A percentile compares a stretch with the other conserved stretches of the same genome.
These are phyloP conservation scores for Boeremia exigua DNA, from an alignment of 2,329 filamentous ascomycete species.

Conservation along the genomic window DNA sequence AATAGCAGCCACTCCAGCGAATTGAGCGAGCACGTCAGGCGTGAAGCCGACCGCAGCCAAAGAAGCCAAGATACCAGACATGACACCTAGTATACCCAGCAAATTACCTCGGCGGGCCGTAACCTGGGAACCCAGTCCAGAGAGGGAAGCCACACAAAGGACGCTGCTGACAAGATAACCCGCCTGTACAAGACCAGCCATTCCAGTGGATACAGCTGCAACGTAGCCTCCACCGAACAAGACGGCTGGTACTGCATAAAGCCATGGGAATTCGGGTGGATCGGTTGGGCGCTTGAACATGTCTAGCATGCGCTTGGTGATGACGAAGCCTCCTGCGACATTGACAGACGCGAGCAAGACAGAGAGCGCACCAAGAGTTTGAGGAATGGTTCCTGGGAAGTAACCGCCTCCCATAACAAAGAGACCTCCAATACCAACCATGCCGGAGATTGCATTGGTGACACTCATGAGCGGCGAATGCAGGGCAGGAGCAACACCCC, in stretches of 20 bases:
- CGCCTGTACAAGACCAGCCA: conserved; percentile 83
- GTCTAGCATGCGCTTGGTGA: conserved; percentile 92
- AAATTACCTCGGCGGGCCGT: conserved; percentile 87
- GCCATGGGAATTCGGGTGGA: conserved; percentile 85
- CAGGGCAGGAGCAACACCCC: conserved; percentile 82
- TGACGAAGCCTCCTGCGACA: conserved; percentile 85
- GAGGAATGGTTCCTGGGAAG: conserved; percentile 70
- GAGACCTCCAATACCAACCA: conserved; percentile 87
- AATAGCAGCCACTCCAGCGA: conserved; percentile 74
- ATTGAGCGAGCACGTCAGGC: conserved; percentile 78
- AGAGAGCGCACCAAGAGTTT: conserved; percentile 76
- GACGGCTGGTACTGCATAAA: conserved; percentile 78
- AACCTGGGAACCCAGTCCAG: conserved; percentile 78
- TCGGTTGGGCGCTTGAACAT: conserved; percentile 71
- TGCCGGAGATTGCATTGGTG: conserved; percentile 87
- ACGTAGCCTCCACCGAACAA: conserved; percentile 83
- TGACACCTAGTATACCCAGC: conserved; percentile 84
- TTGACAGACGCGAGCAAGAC: conserved; percentile 89
- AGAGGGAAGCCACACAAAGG: conserved; percentile 81
- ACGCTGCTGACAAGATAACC: conserved; percentile 86
- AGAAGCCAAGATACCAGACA: conserved; percentile 81
- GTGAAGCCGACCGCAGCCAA: conserved; percentile 81
- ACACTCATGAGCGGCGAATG: conserved; percentile 93
- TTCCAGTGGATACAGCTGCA: conserved; percentile 79
- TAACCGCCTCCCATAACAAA: conserved; percentile 84